Base-by-base conservation (phyloP, 2,329 filamentous ascomycete species). In the Aspergillus latus region DNA sequence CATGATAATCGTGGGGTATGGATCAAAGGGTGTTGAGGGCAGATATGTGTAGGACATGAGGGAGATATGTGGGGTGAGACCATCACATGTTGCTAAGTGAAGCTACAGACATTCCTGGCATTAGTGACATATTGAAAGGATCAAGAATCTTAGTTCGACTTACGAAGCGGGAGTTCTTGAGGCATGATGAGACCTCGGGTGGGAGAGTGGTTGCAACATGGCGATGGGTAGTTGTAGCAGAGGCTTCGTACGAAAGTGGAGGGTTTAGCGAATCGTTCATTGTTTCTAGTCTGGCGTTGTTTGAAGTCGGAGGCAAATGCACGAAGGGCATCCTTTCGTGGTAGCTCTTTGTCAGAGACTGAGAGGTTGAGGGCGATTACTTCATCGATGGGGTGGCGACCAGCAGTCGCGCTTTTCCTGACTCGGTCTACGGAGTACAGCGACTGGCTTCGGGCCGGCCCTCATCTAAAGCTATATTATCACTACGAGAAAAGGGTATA, bases 1-100 rank as follows among this genome's bases (percentile, higher is more conserved):
- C 89, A 93, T 92, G 80, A 97, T 88, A 70, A 97, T 95, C 62
- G 92, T 88, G n/a, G 91, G 88, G n/a, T 78, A 76, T 50, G 82
- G 70, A 39, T 84, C 82, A 74, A 86, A 88, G 40, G 86, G 87
- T 13, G 89, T 90, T 5, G 82, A 86, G 39, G 92, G 88, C 21
- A 99, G 88, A 77, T 97, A 97, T 69, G 94, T 97, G 80, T 97
- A 97, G 80, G 96, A 97, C 94, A 99, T 99, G 63, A 99, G 85
- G 39, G 92, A 95, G 63, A 97, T 90, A 73, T 97, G 91, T 8
- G 94, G 94, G 62, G 86, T 81, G 68, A 94, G 88, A 64, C 88
- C 82, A 65, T 86, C 86, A 74, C 89, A 95, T 55, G 94, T 99
- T 66, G 94, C 92, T 52, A 99, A 88, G 75, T 99, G 94, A 64